phyloP scores from a whole-genome alignment of 352 stramenopile species.

The Phytopythium vexans region DNA sequence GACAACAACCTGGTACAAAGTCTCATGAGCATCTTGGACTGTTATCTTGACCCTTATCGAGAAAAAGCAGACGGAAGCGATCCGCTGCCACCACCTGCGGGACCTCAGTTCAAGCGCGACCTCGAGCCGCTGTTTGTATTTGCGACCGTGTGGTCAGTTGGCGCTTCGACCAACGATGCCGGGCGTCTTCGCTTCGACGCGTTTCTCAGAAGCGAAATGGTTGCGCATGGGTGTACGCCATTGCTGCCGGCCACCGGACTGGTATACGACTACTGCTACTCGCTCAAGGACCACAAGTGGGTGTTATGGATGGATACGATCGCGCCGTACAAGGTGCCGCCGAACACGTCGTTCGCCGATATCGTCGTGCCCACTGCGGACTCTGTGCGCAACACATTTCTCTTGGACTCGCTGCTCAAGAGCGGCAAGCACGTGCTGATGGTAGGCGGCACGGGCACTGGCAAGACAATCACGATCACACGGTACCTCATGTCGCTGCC shows the following conservation, averaged over 20 bases:
- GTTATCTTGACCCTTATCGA: slow-evolving; percentile 72
- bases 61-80: slow-evolving; percentile 30
- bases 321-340: slow-evolving; percentile 66
- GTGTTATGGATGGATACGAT: slow-evolving; percentile 94
- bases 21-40: slow-evolving; percentile 93
- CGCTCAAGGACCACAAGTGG: slow-evolving; percentile 88
- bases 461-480: slow-evolving; percentile 94
- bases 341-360: slow-evolving; percentile 80
- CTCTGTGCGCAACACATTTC: slow-evolving; percentile 91
- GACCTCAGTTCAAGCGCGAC: slow-evolving; percentile 67
- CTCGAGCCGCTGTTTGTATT: slow-evolving; percentile 91
- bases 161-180: slow-evolving; percentile 86
- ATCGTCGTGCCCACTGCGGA: slow-evolving; percentile 93
- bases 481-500: slow-evolving; percentile 85
- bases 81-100: too few species aligned
- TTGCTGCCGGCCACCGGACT: slow-evolving; percentile 55
- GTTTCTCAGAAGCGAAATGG: slow-evolving; percentile 86
- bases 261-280: slow-evolving; percentile 92
- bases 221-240: slow-evolving; percentile 53
- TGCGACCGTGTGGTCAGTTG: slow-evolving; percentile 90
- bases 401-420: slow-evolving; percentile 85
- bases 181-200: slow-evolving; percentile 87
- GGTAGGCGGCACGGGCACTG: slow-evolving; percentile 92
- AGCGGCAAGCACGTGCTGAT: slow-evolving; percentile 92
- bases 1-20: slow-evolving; percentile 92